Conservation (phyloP, 2,329 filamentous ascomycete species). For the Teratosphaeria gauchensis region DNA sequence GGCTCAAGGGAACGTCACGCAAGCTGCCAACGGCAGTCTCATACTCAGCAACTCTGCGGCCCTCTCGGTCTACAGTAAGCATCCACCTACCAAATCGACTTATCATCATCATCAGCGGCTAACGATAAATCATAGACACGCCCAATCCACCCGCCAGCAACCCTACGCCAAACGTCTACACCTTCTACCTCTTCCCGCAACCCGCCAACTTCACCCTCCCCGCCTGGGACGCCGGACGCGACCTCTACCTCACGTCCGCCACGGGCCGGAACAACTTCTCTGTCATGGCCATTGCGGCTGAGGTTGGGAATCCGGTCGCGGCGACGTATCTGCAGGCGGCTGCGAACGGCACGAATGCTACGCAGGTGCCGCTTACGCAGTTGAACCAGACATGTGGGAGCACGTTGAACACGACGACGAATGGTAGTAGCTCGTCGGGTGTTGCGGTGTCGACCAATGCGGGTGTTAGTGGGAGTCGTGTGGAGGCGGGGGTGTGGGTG, state of each 20-base stretch:
- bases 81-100: background rate
- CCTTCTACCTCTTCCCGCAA: slow-evolving; percentile 23
- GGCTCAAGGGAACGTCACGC: slow-evolving; percentile 18
- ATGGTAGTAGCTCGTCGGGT: background rate
- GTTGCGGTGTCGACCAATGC: background rate
- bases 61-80: slow-evolving; percentile 15
- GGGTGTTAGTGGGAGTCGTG: background rate
- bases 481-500: background rate
- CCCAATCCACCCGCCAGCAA: background rate
- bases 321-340: slow-evolving; percentile 17
- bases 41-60: slow-evolving; percentile 8
- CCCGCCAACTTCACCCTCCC: slow-evolving; percentile 14
- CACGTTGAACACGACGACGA: background rate
- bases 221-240: slow-evolving; percentile 9
- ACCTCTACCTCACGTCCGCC: slow-evolving; percentile 5
- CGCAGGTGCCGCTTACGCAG: background rate
- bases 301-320: slow-evolving; percentile 14
- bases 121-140: background rate
- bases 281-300: slow-evolving; percentile 10
- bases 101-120: background rate
- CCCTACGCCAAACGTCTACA: slow-evolving; percentile 13
- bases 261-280: slow-evolving; percentile 17
- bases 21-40: slow-evolving; percentile 11
- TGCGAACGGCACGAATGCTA: background rate
- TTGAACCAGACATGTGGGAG: background rate